phyloP scores from a whole-genome alignment of 2,329 filamentous ascomycete genomes.

The Ceratocystis eucalypticola region DNA sequence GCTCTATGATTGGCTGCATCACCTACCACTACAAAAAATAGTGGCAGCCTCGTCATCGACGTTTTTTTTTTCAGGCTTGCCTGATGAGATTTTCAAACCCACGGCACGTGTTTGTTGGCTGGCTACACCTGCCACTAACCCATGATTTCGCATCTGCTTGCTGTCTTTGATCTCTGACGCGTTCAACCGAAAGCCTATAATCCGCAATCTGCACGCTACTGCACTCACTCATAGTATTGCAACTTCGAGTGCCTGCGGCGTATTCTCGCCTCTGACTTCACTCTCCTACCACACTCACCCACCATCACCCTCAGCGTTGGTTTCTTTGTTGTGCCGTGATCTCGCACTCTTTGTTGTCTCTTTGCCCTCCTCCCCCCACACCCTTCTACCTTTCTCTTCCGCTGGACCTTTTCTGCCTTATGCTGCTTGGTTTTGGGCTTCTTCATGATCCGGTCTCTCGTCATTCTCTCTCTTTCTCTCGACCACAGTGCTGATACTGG shows the following conservation, averaged over 20 bases:
- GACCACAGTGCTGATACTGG: conserved; percentile 14
- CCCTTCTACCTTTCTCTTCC: background rate
- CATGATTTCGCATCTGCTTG: background rate
- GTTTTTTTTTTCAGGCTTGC: background rate
- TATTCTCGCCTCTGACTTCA: no score
- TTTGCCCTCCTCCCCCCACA: background rate
- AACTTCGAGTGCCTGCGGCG: background rate
- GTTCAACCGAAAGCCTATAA: background rate
- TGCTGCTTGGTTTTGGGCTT: background rate
- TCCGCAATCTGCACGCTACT: background rate
- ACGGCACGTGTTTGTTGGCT: background rate
- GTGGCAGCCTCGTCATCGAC: conserved; percentile 4
- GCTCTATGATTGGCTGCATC: background rate
- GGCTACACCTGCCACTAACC: background rate
- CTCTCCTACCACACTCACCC: no score
- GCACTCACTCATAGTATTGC: background rate
- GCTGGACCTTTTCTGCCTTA: background rate
- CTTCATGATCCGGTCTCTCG: conserved; percentile 14
- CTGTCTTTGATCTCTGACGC: background rate
- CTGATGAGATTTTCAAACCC: background rate
- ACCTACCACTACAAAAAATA: conserved; percentile 1
- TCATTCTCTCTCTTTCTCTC: background rate
- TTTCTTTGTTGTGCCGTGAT: background rate
- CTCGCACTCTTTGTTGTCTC: background rate
- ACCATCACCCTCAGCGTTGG: no score